A percentile compares a stretch with the other conserved stretches of the same genome.
Evolutionary conservation across 2,329 filamentous ascomycete genomes (phyloP).

Genomic region (Penicillium glabrum): DNA sequence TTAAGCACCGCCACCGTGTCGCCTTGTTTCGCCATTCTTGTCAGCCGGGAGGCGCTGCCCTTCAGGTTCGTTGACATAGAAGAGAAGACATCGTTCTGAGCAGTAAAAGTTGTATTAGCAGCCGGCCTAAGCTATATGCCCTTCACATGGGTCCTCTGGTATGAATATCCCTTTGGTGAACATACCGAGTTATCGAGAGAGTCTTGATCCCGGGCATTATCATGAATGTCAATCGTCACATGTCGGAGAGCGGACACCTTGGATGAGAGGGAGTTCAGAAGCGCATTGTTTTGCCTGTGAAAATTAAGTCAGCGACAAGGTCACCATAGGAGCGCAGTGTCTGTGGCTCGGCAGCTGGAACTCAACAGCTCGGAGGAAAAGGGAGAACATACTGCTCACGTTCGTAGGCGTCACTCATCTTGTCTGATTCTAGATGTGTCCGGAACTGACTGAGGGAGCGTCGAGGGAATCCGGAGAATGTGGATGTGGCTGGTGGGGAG

Average conservation of each 20-base stretch:
- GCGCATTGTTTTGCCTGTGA: conserved; percentile 82
- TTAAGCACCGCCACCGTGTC: conserved; percentile 92
- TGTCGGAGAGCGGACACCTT: conserved; percentile 91
- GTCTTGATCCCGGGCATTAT: conserved; percentile 84
- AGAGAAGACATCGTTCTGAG: conserved; percentile 83
- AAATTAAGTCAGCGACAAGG: background rate
- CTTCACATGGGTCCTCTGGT: background rate
- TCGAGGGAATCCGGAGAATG: background rate
- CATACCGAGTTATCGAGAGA: conserved; percentile 84
- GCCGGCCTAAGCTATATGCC: background rate
- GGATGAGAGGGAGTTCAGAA: conserved; percentile 82
- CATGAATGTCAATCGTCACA: conserved; percentile 97
- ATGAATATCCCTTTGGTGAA: conserved; percentile 11
- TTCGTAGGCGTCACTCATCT: conserved; percentile 75
- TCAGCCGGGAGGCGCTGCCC: conserved; percentile 77
- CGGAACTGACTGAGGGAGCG: background rate
- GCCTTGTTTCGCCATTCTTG: conserved; percentile 85
- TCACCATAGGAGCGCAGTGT: background rate
- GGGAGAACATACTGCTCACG: conserved; percentile 60
- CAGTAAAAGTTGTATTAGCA: conserved; percentile 1
- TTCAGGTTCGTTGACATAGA: conserved; percentile 80
- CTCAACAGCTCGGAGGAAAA: background rate
- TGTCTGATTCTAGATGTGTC: conserved; percentile 7
- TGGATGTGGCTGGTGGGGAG: background rate
- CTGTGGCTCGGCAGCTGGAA: background rate